Base-by-base conservation (phyloP, 495 filamentous ascomycete species). In the Lasiosphaeris hirsuta region DNA sequence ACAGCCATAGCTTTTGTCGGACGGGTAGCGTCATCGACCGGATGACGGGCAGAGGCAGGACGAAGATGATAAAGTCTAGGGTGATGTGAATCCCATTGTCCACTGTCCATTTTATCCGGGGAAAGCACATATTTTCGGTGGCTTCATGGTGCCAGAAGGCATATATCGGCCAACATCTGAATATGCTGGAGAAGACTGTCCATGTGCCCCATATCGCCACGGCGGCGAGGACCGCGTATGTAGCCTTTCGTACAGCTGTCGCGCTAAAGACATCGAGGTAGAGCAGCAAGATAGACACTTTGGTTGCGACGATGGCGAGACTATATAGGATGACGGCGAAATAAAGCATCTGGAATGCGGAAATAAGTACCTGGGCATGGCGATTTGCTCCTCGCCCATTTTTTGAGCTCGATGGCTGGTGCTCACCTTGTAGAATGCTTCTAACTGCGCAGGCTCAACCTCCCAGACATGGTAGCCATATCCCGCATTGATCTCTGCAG, bases 1-100 rank as follows among this genome's bases (percentile, higher is more conserved):
- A 55, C 13, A 55, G 36, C 52, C 52, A 55, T 8, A 45, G n/a
- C 40, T 55, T 55, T 34, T 55, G 52, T 41, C 52, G 52, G 23
- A 30, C 17, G 23, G 40, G 52, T 2, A 55, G 52, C 14, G 52
- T 55, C 52, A 55, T 55, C 40, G 52, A 55, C 11, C 52, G 52
- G 45, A 55, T 46, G 10, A 55, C 42, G 13, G 52, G 52, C 7
- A 55, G 30, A 4, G 52, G 52, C 40, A 55, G 10, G 0, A 45
- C 1, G n/a, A 46, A 45, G 42, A 55, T 55, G 19, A 46, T 30
- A 35, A 55, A 55, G 30, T 55, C 52, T 8, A 45, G 19, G 11
- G 52, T 40, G 14, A 55, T 45, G 19, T 45, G 40, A 8, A 19
- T 1, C 49, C 49, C 39, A 15, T 40, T 51, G 35, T 51, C 49